Evolutionary conservation across 2,329 filamentous ascomycete genomes (phyloP), one percentile per base, ranked within the genome.

Genomic region (Xylariaceae sp.): DNA sequence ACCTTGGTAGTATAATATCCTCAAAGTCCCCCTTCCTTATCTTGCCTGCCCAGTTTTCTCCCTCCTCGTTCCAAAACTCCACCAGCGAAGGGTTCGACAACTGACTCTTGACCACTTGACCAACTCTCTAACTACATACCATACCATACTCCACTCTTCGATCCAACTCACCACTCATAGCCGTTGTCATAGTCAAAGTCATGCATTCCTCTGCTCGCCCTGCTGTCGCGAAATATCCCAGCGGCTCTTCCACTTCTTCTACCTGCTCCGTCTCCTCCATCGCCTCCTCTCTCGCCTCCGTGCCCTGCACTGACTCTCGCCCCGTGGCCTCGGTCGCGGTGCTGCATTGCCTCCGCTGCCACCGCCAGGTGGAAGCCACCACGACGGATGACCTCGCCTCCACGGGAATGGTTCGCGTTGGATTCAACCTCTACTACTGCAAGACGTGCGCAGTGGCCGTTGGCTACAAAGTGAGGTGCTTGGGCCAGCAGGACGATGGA

Each of bases 381-480:
- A 80, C 81, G 7, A 84, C 82, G 37, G 83, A 86, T 71, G 82
- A 86, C 71, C 76, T 80, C 53, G 76, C 74, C 64, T 76, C 81
- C 49, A 81, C 76, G 59, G 84, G 84, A 62, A 88, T 88, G 84
- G 80, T 88, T 11, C 79, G 81, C 68, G 84, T 87, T 62, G 83
- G 83, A 1, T 81, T 83, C 71, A 85, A 85, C 72, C 80, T 87
- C 62, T 87, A 87, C 75, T 87, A 88, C 73, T 87, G 85, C 74
- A 77, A 81, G 60, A 78, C 82, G 42, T 88, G 85, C 70, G 85
- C 85, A 61, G 82, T 80, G 69, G 82, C 84, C 71, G 82, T 85
- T 37, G 85, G 84, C 66, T 87, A 86, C 73, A 82, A 80, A 71
- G 23, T 86, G 80, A 81, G 6, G 48, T 67, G 44, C 4, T 8